phyloP scores from a whole-genome alignment of 75 land plant genomes.

The Cryptomeria japonica region DNA sequence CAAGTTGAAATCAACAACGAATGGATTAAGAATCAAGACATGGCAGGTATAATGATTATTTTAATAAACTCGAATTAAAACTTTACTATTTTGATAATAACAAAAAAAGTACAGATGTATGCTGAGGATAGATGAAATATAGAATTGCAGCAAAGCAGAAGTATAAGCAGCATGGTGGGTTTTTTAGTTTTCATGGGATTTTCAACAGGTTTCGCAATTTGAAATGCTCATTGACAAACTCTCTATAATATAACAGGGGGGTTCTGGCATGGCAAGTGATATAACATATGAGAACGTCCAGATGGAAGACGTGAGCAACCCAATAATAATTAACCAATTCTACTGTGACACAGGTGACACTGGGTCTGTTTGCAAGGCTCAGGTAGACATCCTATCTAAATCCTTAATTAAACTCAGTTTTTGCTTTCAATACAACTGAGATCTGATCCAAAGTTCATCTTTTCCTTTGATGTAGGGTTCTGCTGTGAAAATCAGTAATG shows the following conservation, averaged over 20 bases:
- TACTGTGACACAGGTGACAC: constrained; percentile 56
- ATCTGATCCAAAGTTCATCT: not conserved
- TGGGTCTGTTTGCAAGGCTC: constrained; percentile 9
- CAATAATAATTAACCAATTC: constrained; percentile 68
- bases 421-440: not conserved
- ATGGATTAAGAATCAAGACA: constrained; percentile 69
- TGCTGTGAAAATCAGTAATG: constrained; percentile 35
- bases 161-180: too few relatives aligned
- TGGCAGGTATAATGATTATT: constrained; percentile 36
- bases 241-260: constrained; percentile 35
- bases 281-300: constrained; percentile 43
- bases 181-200: not conserved
- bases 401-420: not conserved
- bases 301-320: constrained; percentile 32
- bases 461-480: constrained; percentile 21
- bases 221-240: not conserved
- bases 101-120: too few relatives aligned
- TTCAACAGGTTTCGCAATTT: not conserved
- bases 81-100: too few relatives aligned
- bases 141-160: too few relatives aligned
- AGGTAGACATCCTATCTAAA: not conserved
- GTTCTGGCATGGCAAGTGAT: constrained; percentile 46
- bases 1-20: constrained; percentile 28
- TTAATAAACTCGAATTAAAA: too few relatives aligned
- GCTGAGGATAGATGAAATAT: too few relatives aligned